A percentile compares a stretch with the other conserved stretches of the same genome.
Conservation (phyloP, 73 alveolate genomes). For the Loxodes magnus region DNA sequence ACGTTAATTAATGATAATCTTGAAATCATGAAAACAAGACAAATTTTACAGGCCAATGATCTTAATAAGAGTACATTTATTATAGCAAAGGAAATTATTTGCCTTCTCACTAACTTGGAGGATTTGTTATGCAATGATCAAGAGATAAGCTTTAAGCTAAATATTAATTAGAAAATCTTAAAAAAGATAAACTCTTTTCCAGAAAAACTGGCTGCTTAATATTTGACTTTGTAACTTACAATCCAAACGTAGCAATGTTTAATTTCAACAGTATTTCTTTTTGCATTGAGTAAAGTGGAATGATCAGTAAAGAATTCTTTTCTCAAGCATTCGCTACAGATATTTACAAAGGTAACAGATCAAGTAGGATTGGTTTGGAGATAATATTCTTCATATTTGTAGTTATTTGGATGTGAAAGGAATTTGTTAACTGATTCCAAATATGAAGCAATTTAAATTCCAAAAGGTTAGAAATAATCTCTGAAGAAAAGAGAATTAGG, state of each 20-base stretch:
- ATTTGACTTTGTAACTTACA: slow-evolving; percentile 29
- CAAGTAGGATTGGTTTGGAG: too few relatives aligned
- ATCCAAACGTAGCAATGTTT: slow-evolving; percentile 20
- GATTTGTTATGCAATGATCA: neutral
- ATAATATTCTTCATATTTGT: too few relatives aligned
- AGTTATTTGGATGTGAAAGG: too few relatives aligned
- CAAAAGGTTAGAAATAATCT: too few relatives aligned
- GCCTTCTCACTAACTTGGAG: neutral
- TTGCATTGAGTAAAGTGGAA: slow-evolving; percentile 22
- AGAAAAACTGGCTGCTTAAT: slow-evolving; percentile 18
- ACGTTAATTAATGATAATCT: too few relatives aligned
- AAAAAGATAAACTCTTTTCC: neutral
- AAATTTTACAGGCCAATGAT: neutral
- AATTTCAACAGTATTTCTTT: slow-evolving; percentile 12
- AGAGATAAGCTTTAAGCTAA: neutral
- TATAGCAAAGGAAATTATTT: neutral
- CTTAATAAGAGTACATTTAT: neutral
- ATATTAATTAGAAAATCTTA: neutral
- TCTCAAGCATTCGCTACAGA: neutral
- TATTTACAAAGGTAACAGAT: too few relatives aligned
- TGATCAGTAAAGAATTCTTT: neutral
- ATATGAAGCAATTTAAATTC: too few relatives aligned
- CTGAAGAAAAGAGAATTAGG: too few relatives aligned
- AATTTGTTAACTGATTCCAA: too few relatives aligned
- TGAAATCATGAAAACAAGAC: neutral